phyloP scores from a whole-genome alignment of 257 asterid genomes.

The Lycium barbarum region DNA sequence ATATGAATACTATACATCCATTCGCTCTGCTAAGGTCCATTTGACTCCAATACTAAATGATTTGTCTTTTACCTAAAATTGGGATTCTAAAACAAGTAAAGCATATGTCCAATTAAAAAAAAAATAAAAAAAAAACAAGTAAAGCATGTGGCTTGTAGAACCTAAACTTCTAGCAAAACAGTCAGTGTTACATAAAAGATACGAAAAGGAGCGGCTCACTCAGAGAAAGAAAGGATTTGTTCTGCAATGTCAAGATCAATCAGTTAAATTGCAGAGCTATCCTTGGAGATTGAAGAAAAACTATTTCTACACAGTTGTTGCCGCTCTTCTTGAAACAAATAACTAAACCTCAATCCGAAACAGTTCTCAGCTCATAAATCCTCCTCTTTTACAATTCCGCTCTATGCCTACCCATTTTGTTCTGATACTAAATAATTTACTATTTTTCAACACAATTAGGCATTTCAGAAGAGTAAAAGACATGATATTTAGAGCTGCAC shows the following conservation, averaged over 20 bases:
- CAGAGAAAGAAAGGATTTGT: neutral
- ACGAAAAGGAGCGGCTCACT: neutral
- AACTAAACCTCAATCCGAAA: neutral
- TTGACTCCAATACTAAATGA: neutral
- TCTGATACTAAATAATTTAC: neutral
- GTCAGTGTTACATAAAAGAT: neutral
- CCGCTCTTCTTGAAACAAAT: neutral
- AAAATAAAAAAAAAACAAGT: neutral
- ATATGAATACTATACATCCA: neutral
- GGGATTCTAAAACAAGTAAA: neutral
- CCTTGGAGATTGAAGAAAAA: neutral
- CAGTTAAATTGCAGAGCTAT: neutral
- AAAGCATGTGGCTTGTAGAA: neutral
- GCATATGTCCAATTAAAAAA: neutral
- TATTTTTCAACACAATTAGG: neutral
- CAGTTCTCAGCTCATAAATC: neutral
- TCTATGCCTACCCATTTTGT: neutral
- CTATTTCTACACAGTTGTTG: neutral
- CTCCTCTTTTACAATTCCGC: neutral
- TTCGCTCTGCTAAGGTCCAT: neutral
- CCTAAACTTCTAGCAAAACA: neutral
- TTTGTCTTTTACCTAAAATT: neutral
- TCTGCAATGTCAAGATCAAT: neutral
- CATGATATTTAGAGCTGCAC: neutral
- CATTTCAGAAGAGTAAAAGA: neutral